A percentile compares a stretch with the other conserved stretches of the same genome.
These are phyloP conservation scores for Metschnikowia orientalis DNA, from an alignment of 805 yeast species.

Conservation along the genomic window DNA sequence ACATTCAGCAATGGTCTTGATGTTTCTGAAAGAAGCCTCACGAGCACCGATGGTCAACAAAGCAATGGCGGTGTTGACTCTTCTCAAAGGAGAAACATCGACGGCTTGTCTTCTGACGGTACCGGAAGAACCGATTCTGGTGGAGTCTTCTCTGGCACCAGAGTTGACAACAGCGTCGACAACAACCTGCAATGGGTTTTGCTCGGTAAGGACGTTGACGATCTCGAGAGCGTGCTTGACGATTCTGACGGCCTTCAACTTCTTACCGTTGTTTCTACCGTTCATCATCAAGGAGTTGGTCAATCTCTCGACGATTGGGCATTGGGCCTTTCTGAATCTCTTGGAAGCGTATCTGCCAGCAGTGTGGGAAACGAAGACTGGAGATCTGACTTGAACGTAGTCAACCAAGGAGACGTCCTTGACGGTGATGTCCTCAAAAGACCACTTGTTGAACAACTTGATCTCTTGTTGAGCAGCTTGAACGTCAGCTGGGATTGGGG, in stretches of 20 bases:
- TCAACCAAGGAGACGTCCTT: constrained; percentile 98
- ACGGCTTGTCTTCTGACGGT: constrained; percentile 99
- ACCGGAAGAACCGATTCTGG: constrained; percentile 99
- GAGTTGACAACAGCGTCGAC: constrained; percentile 99
- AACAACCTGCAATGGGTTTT: constrained; percentile 98
- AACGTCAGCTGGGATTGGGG: constrained; percentile 94
- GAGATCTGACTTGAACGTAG: constrained; percentile 96
- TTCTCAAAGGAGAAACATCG: constrained; percentile 99
- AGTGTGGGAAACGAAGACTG: constrained; percentile 97
- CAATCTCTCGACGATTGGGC: constrained; percentile 98
- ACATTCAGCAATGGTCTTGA: constrained; percentile 99
- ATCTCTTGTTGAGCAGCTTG: constrained; percentile 94
- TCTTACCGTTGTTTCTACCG: constrained; percentile 99
- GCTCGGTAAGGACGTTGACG: constrained; percentile 94
- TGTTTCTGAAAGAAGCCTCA: constrained; percentile 99
- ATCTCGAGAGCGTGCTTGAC: constrained; percentile 99
- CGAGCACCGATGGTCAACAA: constrained; percentile 99
- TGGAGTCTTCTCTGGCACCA: constrained; percentile 99
- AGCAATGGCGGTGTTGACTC: constrained; percentile 99
- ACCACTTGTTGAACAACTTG: constrained; percentile 99
- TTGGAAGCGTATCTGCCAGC: constrained; percentile 99
- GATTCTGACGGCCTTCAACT: constrained; percentile 99
- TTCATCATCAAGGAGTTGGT: constrained; percentile 99
- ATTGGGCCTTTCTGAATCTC: constrained; percentile 99
- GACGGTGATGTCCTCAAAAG: constrained; percentile 95